Conservation (phyloP, 192 early-diverging fungal species). For the Umbelopsis sp. region DNA sequence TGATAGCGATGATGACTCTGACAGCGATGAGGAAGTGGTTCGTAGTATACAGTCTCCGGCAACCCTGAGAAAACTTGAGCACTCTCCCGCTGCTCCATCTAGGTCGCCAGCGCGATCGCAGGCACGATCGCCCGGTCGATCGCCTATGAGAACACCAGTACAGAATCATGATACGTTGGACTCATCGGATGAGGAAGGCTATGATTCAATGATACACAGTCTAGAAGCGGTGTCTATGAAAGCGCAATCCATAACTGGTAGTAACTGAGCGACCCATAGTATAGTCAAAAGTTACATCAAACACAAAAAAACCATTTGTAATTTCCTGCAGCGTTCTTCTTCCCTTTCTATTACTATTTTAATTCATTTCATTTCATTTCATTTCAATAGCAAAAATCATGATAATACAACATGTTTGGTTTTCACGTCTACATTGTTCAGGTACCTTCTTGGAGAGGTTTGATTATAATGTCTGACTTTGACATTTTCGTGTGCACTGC, state of each 20-base stretch:
- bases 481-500: too few relatives aligned
- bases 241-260: conserved; percentile 10
- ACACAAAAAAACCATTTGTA: not conserved
- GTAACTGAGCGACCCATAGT: not conserved
- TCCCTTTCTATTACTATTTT: conserved; percentile 4
- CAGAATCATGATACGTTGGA: not conserved
- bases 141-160: not conserved
- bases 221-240: conserved; percentile 18
- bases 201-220: conserved; percentile 17
- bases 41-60: not conserved
- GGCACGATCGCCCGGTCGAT: conserved; percentile 15
- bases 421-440: not conserved
- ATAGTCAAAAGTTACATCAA: not conserved
- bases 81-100: conserved; percentile 1
- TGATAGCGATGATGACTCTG: not conserved
- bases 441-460: too few relatives aligned
- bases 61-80: not conserved
- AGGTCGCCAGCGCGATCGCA: conserved; percentile 17
- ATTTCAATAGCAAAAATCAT: conserved; percentile 3
- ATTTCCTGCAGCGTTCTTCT: conserved; percentile 13
- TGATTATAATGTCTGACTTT: too few relatives aligned
- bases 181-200: conserved; percentile 14
- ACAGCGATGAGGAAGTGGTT: conserved; percentile 7
- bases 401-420: not conserved
- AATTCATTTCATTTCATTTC: not conserved